Evolutionary conservation across 2,329 filamentous ascomycete genomes (phyloP).

Genomic region (Remersonia thermophila): DNA sequence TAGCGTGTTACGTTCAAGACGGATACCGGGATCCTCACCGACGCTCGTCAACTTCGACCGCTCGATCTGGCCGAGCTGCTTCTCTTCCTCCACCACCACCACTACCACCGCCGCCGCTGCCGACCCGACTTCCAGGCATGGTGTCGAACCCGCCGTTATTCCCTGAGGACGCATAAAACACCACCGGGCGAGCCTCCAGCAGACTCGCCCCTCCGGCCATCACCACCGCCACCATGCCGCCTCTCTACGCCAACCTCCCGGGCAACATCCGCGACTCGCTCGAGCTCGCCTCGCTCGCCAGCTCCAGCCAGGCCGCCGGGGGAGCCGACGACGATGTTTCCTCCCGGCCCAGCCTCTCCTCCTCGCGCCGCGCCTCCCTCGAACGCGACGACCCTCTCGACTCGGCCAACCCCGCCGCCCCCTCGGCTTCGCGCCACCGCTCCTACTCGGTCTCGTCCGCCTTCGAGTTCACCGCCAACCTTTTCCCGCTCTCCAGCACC

Average conservation of each 20-base stretch:
- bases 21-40: too few species aligned
- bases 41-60: too few species aligned
- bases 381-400: constrained; percentile 74
- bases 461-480: constrained; percentile 87
- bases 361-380: constrained; percentile 82
- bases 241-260: constrained; percentile 33
- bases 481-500: constrained; percentile 85
- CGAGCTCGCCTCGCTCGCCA: constrained; percentile 89
- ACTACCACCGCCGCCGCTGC: not conserved
- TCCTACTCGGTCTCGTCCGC: constrained; percentile 85
- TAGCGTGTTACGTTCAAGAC: too few species aligned
- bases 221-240: constrained; percentile 22
- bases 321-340: constrained; percentile 52
- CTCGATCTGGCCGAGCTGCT: too few species aligned
- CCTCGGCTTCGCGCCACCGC: constrained; percentile 37
- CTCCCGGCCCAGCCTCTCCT: constrained; percentile 76
- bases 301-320: constrained; percentile 48
- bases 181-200: not conserved
- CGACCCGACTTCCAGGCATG: not conserved
- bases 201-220: not conserved
- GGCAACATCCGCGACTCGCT: constrained; percentile 69
- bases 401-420: constrained; percentile 40
- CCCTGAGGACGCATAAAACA: not conserved
- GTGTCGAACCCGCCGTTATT: not conserved
- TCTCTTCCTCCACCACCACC: too few species aligned